Evolutionary conservation across 257 asterid genomes (phyloP).

Genomic region (Capsicum chinense): DNA sequence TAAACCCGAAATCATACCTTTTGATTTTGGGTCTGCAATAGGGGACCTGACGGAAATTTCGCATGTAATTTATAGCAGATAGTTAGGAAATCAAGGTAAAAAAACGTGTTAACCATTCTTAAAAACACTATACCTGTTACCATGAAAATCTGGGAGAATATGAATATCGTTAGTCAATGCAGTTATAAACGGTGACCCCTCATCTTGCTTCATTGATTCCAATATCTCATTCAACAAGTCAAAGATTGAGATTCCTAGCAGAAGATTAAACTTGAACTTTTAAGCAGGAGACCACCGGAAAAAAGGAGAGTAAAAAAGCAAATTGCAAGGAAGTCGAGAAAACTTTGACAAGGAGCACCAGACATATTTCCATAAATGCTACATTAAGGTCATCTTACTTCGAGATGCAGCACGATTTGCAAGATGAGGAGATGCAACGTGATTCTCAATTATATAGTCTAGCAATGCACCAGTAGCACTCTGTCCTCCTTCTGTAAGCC

Average conservation of each 20-base stretch:
- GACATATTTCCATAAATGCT: slow-evolving; percentile 18
- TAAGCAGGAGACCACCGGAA: neutral
- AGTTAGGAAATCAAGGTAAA: neutral
- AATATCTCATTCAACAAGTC: slow-evolving; percentile 80
- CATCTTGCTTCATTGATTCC: slow-evolving; percentile 63
- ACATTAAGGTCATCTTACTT: slow-evolving; percentile 54
- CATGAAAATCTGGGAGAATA: slow-evolving; percentile 95
- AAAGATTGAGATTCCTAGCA: slow-evolving; percentile 70
- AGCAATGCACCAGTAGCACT: slow-evolving; percentile 94
- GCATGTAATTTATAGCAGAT: slow-evolving; percentile 26
- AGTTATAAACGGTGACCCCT: slow-evolving; percentile 68
- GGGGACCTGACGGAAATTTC: slow-evolving; percentile 77
- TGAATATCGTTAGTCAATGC: slow-evolving; percentile 81
- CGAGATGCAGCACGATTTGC: slow-evolving; percentile 91
- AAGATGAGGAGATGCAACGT: slow-evolving; percentile 77
- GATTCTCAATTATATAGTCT: slow-evolving; percentile 78
- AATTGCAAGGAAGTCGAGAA: neutral
- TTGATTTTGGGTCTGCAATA: slow-evolving; percentile 88
- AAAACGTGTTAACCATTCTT: slow-evolving; percentile 9
- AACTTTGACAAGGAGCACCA: slow-evolving; percentile 22
- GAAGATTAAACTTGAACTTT: neutral
- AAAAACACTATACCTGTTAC: slow-evolving; percentile 72
- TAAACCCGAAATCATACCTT: slow-evolving; percentile 84
- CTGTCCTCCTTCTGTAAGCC: slow-evolving; percentile 99
- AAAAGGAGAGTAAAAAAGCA: neutral